A percentile compares a stretch with the other conserved stretches of the same genome.
These are phyloP conservation scores for Tieghemiomyces parasiticus DNA, from an alignment of 192 early-diverging fungal species.

Conservation along the genomic window DNA sequence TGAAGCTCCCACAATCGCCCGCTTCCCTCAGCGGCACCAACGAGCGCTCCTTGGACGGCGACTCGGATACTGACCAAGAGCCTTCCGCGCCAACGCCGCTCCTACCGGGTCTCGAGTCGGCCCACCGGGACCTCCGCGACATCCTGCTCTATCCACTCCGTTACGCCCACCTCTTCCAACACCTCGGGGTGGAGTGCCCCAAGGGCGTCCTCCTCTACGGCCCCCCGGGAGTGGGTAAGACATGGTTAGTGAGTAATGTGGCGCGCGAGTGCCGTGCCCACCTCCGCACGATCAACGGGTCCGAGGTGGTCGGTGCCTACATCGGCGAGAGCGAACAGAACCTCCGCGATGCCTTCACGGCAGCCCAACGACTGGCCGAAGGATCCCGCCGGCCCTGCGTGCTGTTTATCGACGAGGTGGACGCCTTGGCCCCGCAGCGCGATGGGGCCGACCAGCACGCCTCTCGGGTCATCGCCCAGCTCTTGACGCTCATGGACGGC, in stretches of 20 bases:
- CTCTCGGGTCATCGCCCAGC: constrained; percentile 70
- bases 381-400: constrained; percentile 37
- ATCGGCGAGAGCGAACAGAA: constrained; percentile 78
- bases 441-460: constrained; percentile 34
- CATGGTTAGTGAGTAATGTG: constrained; percentile 58
- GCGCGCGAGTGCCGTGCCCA: constrained; percentile 45
- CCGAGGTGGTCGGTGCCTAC: constrained; percentile 69
- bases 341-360: constrained; percentile 50
- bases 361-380: constrained; percentile 35
- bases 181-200: constrained; percentile 63
- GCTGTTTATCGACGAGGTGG: constrained; percentile 92
- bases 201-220: constrained; percentile 83
- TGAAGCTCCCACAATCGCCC: too few relatives aligned
- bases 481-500: constrained; percentile 86
- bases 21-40: too few relatives aligned
- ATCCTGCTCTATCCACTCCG: constrained; percentile 62
- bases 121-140: constrained; percentile 57
- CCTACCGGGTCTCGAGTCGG: constrained; percentile 57
- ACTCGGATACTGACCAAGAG: too few relatives aligned
- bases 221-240: constrained; percentile 93
- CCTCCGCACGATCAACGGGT: constrained; percentile 63
- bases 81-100: too few relatives aligned
- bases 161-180: constrained; percentile 39
- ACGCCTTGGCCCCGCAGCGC: constrained; percentile 24
- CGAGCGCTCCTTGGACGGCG: too few relatives aligned